phyloP scores from a whole-genome alignment of 306 rosid genomes.

The Begonia loranthoides region DNA sequence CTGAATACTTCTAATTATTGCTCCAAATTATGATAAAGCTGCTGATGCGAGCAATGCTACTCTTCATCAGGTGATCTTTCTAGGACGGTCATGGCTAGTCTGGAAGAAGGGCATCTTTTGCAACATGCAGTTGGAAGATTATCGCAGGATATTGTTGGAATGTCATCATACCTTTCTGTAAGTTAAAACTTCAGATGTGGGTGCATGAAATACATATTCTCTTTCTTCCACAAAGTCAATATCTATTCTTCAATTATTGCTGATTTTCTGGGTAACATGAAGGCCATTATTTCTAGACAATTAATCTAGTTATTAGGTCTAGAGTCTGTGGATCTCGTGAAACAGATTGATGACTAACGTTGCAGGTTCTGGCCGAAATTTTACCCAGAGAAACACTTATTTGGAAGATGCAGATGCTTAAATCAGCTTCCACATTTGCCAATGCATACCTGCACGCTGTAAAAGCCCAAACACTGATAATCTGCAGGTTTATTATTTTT shows the following conservation, averaged over 20 bases:
- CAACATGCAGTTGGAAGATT: conserved; percentile 35
- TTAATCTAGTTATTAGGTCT: no score
- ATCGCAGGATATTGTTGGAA: conserved; percentile 34
- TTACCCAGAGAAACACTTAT: conserved; percentile 68
- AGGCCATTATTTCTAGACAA: no score
- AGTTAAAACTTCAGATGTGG: conserved; percentile 14
- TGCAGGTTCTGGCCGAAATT: conserved; percentile 63
- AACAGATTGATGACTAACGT: conserved; percentile 13
- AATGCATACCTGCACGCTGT: conserved; percentile 64
- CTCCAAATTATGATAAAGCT: neutral
- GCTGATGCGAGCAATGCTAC: conserved; percentile 18
- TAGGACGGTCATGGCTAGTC: conserved; percentile 27
- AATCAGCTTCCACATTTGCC: conserved; percentile 55
- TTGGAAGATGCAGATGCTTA: conserved; percentile 72
- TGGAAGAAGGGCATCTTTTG: conserved; percentile 43
- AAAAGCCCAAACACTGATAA: conserved; percentile 66
- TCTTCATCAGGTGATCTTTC: conserved; percentile 36
- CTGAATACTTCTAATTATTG: no score
- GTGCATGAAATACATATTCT: neutral
- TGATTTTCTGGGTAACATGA: no score
- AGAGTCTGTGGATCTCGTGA: conserved; percentile 12
- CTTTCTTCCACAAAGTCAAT: neutral
- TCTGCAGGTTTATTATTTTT: conserved; percentile 48
- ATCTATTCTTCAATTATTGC: no score
- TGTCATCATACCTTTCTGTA: conserved; percentile 57